These are phyloP conservation scores for Sclerotinia glacialis DNA, from an alignment of 2,329 filamentous ascomycete species.

Conservation along the genomic window DNA sequence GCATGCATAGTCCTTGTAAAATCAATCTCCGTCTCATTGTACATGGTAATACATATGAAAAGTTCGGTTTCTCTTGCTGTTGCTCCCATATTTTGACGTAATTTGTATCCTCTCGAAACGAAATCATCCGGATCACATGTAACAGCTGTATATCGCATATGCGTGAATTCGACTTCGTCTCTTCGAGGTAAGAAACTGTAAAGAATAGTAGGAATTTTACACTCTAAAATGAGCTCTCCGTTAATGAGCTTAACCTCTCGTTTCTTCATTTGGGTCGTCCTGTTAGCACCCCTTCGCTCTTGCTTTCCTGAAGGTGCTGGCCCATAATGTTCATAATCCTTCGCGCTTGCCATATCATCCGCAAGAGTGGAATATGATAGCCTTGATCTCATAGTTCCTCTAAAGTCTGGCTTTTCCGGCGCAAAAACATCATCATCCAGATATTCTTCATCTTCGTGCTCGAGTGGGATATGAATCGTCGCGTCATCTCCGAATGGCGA, in stretches of 20 bases:
- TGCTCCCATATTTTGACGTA: conserved; percentile 84
- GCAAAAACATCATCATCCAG: conserved; percentile 68
- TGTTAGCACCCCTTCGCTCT: conserved; percentile 73
- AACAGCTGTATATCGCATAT: conserved; percentile 98
- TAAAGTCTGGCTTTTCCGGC: conserved; percentile 43
- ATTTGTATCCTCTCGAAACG: conserved; percentile 80
- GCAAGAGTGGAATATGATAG: conserved; percentile 43
- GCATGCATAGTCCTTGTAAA: conserved; percentile 99
- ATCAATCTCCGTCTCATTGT: conserved; percentile 95
- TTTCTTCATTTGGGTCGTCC: conserved; percentile 78
- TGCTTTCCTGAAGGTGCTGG: conserved; percentile 85
- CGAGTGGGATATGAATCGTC: conserved; percentile 69
- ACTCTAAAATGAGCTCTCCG: conserved; percentile 94
- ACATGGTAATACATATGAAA: conserved; percentile 98
- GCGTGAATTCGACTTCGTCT: conserved; percentile 93
- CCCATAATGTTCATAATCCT: conserved; percentile 76
- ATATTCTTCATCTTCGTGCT: conserved; percentile 49
- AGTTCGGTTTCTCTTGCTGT: conserved; percentile 88
- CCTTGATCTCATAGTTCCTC: conserved; percentile 32
- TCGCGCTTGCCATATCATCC: conserved; percentile 41
- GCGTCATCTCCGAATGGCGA: conserved; percentile 62
- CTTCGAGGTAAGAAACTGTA: conserved; percentile 94
- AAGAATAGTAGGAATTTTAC: conserved; percentile 97
- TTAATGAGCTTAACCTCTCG: conserved; percentile 97
- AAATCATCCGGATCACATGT: conserved; percentile 97